Conservation (phyloP, 177 flowering plant species). For the Tripterygium wilfordii region DNA sequence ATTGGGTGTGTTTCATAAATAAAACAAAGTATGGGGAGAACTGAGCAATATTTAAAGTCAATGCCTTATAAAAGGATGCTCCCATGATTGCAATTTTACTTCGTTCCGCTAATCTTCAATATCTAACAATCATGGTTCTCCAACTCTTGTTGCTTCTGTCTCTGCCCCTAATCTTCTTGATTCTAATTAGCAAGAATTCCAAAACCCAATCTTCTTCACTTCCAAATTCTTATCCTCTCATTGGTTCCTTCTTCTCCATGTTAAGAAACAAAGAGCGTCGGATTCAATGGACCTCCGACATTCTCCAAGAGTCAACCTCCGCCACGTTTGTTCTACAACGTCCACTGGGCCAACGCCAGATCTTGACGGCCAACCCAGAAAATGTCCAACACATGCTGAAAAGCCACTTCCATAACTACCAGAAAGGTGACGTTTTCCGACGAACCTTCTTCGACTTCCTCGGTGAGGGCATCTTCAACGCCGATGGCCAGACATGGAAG, state of each 20-base stretch:
- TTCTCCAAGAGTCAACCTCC: constrained; percentile 15
- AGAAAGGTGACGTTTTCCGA: constrained; percentile 8
- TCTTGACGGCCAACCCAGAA: constrained; percentile 18
- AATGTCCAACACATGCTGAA: constrained; percentile 24
- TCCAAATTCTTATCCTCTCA: constrained; percentile 12
- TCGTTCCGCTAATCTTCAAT: too few relatives aligned
- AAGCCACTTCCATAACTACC: constrained; percentile 18
- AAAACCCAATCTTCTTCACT: not conserved
- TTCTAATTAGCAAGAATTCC: constrained; percentile 1
- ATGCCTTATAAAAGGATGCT: too few relatives aligned
- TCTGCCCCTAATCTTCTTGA: constrained; percentile 2
- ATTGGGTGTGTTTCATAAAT: too few relatives aligned
- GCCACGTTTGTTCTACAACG: constrained; percentile 9
- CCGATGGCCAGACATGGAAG: constrained; percentile 21
- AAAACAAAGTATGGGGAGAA: too few relatives aligned
- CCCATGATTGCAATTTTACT: too few relatives aligned
- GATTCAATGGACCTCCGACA: constrained; percentile 9
- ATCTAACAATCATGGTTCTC: too few relatives aligned
- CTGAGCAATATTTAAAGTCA: too few relatives aligned
- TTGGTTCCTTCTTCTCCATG: constrained; percentile 8
- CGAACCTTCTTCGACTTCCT: constrained; percentile 10
- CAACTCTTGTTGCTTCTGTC: too few relatives aligned
- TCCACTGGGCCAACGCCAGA: not conserved
- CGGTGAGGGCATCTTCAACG: constrained; percentile 21
- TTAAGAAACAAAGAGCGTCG: constrained; percentile 5